These are phyloP conservation scores for Colletotrichum sp. DNA, from an alignment of 2,329 filamentous ascomycete genomes.

Conservation along the genomic window DNA sequence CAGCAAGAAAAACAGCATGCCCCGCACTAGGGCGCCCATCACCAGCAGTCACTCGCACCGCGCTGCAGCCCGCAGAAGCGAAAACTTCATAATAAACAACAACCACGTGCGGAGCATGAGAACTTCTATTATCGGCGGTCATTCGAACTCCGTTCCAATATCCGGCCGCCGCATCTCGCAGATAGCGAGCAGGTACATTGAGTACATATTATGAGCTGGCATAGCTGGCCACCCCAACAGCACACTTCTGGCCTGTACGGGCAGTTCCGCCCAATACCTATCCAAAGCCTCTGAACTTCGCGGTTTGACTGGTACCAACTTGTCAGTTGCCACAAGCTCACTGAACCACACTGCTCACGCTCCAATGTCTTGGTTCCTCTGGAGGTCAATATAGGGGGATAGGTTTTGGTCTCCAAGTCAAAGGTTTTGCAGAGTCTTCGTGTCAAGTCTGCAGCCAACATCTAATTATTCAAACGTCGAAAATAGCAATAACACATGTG, in stretches of 20 bases:
- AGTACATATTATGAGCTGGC: neutral
- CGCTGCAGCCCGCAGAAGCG: neutral
- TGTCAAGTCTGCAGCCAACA: neutral
- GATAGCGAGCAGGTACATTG: neutral
- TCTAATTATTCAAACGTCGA: neutral
- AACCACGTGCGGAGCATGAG: neutral
- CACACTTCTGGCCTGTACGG: neutral
- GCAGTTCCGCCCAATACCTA: neutral
- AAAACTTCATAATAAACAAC: neutral
- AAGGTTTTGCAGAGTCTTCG: neutral
- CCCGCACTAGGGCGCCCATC: neutral
- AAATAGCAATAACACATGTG: neutral
- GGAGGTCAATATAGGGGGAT: neutral
- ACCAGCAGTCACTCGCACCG: neutral
- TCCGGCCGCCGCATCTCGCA: neutral
- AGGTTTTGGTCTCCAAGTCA: neutral
- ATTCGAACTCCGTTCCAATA: neutral
- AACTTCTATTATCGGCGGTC: neutral
- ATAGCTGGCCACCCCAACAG: neutral
- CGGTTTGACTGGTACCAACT: neutral
- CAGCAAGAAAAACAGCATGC: neutral
- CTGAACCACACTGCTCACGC: neutral
- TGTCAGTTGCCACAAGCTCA: neutral
- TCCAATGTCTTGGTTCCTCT: neutral
- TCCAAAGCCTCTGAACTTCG: neutral